These are phyloP conservation scores for Bolboschoenoplectus hybrid DNA, from an alignment of 202 grass and related monocot genomes.

Conservation along the genomic window DNA sequence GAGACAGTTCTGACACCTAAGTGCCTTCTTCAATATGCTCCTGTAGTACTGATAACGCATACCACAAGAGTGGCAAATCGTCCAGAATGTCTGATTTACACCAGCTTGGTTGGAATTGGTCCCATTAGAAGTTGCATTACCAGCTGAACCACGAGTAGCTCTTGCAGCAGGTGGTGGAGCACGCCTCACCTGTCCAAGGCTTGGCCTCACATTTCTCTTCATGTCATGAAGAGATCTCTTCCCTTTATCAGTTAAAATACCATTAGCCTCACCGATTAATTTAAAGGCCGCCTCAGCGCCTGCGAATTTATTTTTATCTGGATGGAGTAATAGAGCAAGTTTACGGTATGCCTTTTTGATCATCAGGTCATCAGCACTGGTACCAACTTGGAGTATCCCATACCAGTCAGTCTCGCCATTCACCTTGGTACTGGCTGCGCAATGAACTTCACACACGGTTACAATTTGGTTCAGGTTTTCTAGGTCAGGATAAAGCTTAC, in stretches of 20 bases:
- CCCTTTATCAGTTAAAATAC: conserved; percentile 61
- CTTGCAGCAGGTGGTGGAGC: conserved; percentile 47
- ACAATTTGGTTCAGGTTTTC: conserved; percentile 70
- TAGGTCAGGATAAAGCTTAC: conserved; percentile 63
- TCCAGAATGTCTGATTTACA: conserved; percentile 62
- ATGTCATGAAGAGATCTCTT: conserved; percentile 74
- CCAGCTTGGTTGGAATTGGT: conserved; percentile 42
- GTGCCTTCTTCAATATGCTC: conserved; percentile 46
- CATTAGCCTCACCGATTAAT: conserved; percentile 77
- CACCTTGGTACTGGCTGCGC: conserved; percentile 51
- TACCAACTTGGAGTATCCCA: conserved; percentile 62
- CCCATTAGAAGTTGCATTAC: conserved; percentile 30
- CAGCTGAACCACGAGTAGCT: conserved; percentile 27
- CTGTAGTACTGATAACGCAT: conserved; percentile 65
- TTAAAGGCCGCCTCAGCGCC: conserved; percentile 91
- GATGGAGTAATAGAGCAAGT: conserved; percentile 88
- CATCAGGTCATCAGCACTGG: conserved; percentile 54
- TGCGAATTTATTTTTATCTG: conserved; percentile 78
- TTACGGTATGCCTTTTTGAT: conserved; percentile 87
- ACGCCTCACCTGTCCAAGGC: conserved; percentile 33
- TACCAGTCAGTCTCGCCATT: conserved; percentile 77
- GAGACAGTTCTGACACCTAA: conserved; percentile 69
- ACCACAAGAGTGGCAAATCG: conserved; percentile 53
- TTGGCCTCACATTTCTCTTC: conserved; percentile 60
- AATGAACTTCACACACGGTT: conserved; percentile 79